Evolutionary conservation across 1,139 yeast species (phyloP).

Genomic region (Schizosaccharomyces versatilis): DNA sequence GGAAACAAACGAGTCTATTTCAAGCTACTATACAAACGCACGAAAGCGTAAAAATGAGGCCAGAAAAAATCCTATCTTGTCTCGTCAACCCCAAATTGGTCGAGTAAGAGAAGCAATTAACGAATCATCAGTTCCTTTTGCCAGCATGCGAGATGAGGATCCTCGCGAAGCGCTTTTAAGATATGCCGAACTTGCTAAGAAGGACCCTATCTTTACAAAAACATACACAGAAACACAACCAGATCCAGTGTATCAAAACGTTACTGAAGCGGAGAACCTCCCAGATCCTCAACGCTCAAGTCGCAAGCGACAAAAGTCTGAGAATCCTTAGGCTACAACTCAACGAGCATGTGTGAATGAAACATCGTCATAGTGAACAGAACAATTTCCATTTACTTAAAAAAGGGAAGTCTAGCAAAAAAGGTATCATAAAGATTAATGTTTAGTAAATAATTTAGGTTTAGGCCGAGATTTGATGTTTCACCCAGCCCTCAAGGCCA

Average conservation of each 20-base stretch:
- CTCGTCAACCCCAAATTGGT: constrained; percentile 8
- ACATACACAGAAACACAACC: constrained; percentile 10
- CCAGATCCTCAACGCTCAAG: background rate
- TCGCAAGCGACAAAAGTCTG: too few species aligned
- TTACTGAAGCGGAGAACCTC: background rate
- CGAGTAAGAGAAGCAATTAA: constrained; percentile 14
- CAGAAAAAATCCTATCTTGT: constrained; percentile 10
- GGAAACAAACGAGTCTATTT: constrained; percentile 4
- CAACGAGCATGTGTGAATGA: background rate
- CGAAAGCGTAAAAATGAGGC: constrained; percentile 7
- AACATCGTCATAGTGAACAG: background rate
- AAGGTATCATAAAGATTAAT: background rate
- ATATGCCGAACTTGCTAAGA: constrained; percentile 19
- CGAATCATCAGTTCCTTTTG: constrained; percentile 12
- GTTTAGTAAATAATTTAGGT: background rate
- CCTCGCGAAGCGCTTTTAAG: constrained; percentile 22
- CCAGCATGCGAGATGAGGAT: constrained; percentile 17
- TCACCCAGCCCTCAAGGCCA: constrained; percentile 96
- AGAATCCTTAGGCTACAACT: too few species aligned
- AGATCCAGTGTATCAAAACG: background rate
- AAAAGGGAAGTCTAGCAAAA: background rate
- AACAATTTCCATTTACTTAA: background rate
- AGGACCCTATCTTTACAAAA: constrained; percentile 15
- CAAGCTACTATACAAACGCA: constrained; percentile 1
- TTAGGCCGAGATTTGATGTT: constrained; percentile 30